phyloP scores from a whole-genome alignment of 2,329 filamentous ascomycete genomes.

The Phialophora expanda region DNA sequence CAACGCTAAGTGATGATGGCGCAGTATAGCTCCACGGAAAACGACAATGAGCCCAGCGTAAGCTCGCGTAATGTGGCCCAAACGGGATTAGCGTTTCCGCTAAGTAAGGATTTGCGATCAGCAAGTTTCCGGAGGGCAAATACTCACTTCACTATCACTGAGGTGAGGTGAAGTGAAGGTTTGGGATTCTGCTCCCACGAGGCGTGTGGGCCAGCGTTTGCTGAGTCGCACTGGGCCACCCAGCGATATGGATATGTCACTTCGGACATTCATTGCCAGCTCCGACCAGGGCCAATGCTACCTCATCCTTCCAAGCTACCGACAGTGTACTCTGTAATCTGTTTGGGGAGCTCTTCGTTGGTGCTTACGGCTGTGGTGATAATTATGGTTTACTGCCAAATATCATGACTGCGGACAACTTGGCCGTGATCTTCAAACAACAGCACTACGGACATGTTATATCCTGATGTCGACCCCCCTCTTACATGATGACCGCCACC shows the following conservation, averaged over 20 bases:
- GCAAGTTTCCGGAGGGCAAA: background rate
- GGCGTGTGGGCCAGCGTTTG: background rate
- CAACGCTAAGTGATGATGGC: background rate
- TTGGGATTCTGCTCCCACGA: background rate
- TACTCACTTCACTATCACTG: background rate
- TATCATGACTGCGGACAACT: background rate
- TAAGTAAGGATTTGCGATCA: background rate
- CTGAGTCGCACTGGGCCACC: background rate
- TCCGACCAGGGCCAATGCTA: conserved; percentile 5
- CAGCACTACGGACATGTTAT: conserved; percentile 10
- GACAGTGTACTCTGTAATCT: background rate
- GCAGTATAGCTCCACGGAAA: background rate
- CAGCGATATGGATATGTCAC: background rate
- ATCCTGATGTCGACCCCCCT: background rate
- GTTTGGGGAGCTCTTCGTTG: background rate
- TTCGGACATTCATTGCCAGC: background rate
- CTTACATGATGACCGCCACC: conserved; percentile 1
- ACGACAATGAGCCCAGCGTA: conserved; percentile 1
- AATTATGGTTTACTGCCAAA: conserved; percentile 12
- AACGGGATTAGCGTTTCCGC: conserved; percentile 13
- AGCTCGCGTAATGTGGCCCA: conserved; percentile 30
- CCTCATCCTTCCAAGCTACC: background rate
- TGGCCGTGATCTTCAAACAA: background rate
- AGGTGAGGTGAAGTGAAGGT: background rate
- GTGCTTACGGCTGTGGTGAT: conserved; percentile 6